Conservation (phyloP, 176 grass and related monocot species). For the Tuctoria greenei region DNA sequence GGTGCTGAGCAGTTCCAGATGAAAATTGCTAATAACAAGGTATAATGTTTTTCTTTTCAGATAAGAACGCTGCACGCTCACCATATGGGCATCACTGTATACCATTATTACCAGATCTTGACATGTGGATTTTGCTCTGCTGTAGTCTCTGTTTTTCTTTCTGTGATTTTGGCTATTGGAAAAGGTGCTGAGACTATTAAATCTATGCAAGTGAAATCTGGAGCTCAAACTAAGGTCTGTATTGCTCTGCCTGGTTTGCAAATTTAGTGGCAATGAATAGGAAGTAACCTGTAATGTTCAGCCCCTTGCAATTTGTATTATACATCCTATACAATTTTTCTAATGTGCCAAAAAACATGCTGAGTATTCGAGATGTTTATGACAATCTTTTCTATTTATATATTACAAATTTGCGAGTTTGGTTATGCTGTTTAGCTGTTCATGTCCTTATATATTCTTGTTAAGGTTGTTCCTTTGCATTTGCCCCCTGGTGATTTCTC, state of each 20-base stretch:
- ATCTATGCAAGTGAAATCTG: constrained; percentile 78
- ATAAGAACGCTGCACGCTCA: not conserved
- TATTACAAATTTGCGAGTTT: not conserved
- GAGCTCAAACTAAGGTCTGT: constrained; percentile 89
- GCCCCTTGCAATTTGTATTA: not conserved
- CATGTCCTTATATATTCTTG: constrained; percentile 19
- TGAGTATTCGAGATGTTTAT: not conserved
- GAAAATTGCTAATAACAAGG: constrained; percentile 92
- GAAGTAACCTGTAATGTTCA: not conserved
- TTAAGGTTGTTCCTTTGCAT: constrained; percentile 91
- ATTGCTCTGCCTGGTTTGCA: not conserved
- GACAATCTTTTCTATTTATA: not conserved
- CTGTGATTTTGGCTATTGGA: constrained; percentile 62
- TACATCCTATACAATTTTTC: not conserved
- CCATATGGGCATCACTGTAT: not conserved
- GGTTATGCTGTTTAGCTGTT: not conserved
- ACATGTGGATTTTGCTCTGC: not conserved
- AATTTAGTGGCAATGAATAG: not conserved
- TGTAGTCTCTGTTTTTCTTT: not conserved
- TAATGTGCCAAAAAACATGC: not conserved
- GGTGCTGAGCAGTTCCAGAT: constrained; percentile 82
- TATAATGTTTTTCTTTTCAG: constrained; percentile 8
- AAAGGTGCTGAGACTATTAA: constrained; percentile 96
- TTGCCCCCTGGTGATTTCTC: constrained; percentile 81
- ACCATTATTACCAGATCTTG: not conserved